Conservation (phyloP, 2,329 filamentous ascomycete genomes). For the Aspergillus oerlinghausenensis region DNA sequence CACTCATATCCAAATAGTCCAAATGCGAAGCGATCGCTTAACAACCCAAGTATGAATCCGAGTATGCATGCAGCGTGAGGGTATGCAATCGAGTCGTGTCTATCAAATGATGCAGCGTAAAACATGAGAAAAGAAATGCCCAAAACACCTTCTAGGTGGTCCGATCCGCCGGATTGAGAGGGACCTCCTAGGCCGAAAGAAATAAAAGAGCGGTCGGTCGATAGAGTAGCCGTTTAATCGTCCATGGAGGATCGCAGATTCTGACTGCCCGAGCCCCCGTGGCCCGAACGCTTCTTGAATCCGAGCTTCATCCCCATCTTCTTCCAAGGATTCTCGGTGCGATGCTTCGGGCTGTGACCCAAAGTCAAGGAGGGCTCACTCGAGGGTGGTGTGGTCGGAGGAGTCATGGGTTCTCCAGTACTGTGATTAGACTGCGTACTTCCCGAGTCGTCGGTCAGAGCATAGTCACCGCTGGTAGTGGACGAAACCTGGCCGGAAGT, state of each 20-base stretch:
- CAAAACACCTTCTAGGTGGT: background rate
- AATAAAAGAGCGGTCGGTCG: background rate
- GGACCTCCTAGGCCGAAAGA: background rate
- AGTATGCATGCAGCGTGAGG: constrained; percentile 4
- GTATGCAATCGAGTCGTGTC: constrained; percentile 15
- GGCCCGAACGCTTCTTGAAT: constrained; percentile 36
- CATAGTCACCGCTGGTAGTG: constrained; percentile 35
- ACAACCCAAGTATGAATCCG: constrained; percentile 11
- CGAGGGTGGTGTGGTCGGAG: constrained; percentile 48
- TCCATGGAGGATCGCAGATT: constrained; percentile 24
- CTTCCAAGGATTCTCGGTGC: constrained; percentile 48
- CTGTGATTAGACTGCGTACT: constrained; percentile 39
- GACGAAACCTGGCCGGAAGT: constrained; percentile 31
- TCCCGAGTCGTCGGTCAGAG: constrained; percentile 45
- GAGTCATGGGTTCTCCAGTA: constrained; percentile 45
- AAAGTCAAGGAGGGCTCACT: constrained; percentile 34
- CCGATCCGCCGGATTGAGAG: background rate
- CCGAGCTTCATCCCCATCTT: constrained; percentile 50
- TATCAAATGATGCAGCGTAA: constrained; percentile 5
- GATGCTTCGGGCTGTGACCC: constrained; percentile 35
- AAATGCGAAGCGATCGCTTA: constrained; percentile 8
- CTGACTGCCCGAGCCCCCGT: constrained; percentile 19
- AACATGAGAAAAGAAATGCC: background rate
- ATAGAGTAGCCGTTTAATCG: constrained; percentile 11
- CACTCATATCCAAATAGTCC: constrained; percentile 14